Conservation (phyloP, 164 flowering plant genomes). For the Cinnamomum micranthum region DNA sequence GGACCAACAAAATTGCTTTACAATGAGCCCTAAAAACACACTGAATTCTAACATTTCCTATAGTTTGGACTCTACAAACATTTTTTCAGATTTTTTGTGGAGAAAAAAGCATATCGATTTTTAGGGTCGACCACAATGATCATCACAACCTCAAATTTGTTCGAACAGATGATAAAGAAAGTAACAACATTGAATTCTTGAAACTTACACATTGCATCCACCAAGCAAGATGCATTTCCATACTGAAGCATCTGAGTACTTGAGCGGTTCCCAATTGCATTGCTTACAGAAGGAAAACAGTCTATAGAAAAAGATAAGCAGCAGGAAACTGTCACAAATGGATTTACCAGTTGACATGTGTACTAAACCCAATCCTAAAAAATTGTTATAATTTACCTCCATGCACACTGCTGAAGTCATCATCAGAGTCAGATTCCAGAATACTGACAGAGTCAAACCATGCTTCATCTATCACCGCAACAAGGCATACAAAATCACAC, state of each 20-base stretch:
- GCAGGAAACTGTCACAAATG: neutral
- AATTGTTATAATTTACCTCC: constrained; percentile 57
- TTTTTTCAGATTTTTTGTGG: too few species aligned
- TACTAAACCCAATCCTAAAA: neutral
- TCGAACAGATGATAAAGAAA: constrained; percentile 13
- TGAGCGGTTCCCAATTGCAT: constrained; percentile 41
- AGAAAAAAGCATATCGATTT: too few species aligned
- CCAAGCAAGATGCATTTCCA: constrained; percentile 62
- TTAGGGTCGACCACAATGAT: too few species aligned
- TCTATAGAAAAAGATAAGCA: constrained; percentile 28
- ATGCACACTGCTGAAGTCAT: constrained; percentile 80
- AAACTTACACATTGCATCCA: constrained; percentile 46
- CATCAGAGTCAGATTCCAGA: constrained; percentile 94
- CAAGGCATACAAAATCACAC: constrained; percentile 33
- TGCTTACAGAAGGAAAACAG: constrained; percentile 34
- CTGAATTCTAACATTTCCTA: too few species aligned
- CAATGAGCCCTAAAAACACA: too few species aligned
- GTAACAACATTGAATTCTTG: constrained; percentile 59
- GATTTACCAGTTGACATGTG: neutral
- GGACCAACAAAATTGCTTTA: too few species aligned
- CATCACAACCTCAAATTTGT: too few species aligned
- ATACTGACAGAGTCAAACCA: constrained; percentile 91
- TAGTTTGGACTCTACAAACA: too few species aligned
- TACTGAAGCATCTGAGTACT: constrained; percentile 69
- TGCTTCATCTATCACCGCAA: constrained; percentile 52